Evolutionary conservation across 2,329 filamentous ascomycete genomes (phyloP), one percentile per base, ranked within the genome.

Genomic region (Aspergillus oerlinghausenensis): DNA sequence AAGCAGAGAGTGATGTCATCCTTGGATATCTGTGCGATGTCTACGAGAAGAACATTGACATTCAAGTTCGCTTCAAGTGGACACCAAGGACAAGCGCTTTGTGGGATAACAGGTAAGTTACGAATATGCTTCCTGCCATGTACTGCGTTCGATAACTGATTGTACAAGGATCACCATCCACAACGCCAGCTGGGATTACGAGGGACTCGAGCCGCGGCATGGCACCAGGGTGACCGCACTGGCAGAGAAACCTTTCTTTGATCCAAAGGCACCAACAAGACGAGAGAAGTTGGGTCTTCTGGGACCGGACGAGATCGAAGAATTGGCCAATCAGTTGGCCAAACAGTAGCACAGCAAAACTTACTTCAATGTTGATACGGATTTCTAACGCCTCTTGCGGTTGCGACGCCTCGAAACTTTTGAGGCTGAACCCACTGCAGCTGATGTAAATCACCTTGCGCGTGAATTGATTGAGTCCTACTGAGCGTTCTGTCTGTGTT

Each of bases 121-220:
- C 54, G 3, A 25, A 14, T 14, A 17, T 5, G 42, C n/a, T 14
- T 23, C 23, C 11, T 35, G 17, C 3, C 17, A 17, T 21, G 8
- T 28, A 3, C 17, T 9, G 7, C n/a, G 7, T 21, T 6, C 17
- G 2, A 4, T 14, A 23, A 14, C 51, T 63, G 50, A 61, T 52
- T 23, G 23, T 32, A 17, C 26, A 51, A 84, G 84, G 42, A 87
- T 89, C 57, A 89, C 88, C 0, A 89, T 89, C 40, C 87, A 90
- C 63, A 89, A 88, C 60, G 87, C 87, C 0, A 86, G 83, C 64
- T 90, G 86, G 86, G 87, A 90, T 62, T 90, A 90, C 65, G 86
- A 83, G 35, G 85, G 85, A 1, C 79, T 75, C 21, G 78, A 89
- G 66, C 85, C 87, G 0, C 78, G 88, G 42, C 88, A 91, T 68